Evolutionary conservation across 2,329 filamentous ascomycete genomes (phyloP), one percentile per base, ranked within the genome.

Genomic region (Phoma herbarum): DNA sequence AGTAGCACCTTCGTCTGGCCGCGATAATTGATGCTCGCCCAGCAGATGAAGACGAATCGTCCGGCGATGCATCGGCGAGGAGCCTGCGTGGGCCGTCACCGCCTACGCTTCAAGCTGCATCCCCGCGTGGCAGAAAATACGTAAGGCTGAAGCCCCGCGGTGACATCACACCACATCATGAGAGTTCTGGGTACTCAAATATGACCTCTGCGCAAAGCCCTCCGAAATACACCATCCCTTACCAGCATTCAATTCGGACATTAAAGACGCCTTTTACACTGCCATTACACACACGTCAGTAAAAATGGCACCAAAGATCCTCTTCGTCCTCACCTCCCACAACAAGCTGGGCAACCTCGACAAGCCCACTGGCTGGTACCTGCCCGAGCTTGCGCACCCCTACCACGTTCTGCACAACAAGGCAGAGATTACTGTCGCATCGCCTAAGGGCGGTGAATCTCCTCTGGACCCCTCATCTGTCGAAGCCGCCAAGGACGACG

Each of bases 311-410:
- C 82, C 82, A 37, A 90, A 89, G 75, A 79, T 92, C 63, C 88
- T 92, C 79, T 79, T 91, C 75, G 86, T 92, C 57, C 85, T 92
- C 61, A 90, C 87, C 64, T 91, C 88, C 60, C 82, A 85, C 74
- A 75, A 76, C 63, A 75, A 78, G 60, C 75, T 83, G 50, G 79
- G 78, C 50, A 68, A 73, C 66, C 75, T 72, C 43, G 74, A 76
- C 62, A 76, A 79, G 53, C 83, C 84, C 10, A 91, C 89, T 0
- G 90, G 90, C 63, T 92, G 89, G 89, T 92, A 86, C 72, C 79
- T 92, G 16, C 75, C 76, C 2, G 76, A 75, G 46, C 68, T 73
- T 35, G 73, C 74, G 0, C 74, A 78, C 59, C 76, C 77, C 14
- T 79, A 77, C 69, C 71, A 79, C 67, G 72, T 75, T 53, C 70